Base-by-base conservation (phyloP, 768 basidiomycete species). In the Mrakia gelida region DNA sequence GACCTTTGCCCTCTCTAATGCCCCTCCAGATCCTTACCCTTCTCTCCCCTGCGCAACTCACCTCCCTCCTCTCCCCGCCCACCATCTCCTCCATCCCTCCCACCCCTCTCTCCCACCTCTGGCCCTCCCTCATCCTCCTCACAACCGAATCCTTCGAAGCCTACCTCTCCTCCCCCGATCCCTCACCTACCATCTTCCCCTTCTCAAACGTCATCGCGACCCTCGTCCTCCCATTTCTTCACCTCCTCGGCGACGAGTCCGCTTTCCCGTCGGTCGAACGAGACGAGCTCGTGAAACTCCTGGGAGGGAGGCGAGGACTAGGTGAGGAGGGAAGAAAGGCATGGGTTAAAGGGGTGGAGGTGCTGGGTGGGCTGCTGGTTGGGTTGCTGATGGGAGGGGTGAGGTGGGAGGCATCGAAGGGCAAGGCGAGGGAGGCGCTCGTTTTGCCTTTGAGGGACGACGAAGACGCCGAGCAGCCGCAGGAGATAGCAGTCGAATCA, bases 111-210 rank as follows among this genome's bases (percentile, higher is more conserved):
- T 70, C 67, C 26, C 34, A 43, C 34, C 38, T 70, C 67, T 70
- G 67, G 67, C 67, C 34, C 13, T 3, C 67, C 34, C 67, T 70
- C 38, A 38, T 70, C 26, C 34, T 41, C 21, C 41, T 70, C 4
- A 70, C 67, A 0, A 41, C 67, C 67, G 67, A 70, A n/a, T 34
- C 67, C 38, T 70, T 70, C 67, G 67, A 70, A 41, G 10, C 67
- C 9, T 41, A 70, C 26, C 34, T 70, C 67, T 38, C 34, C 34
- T 70, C 38, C 18, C 2, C 34, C 21, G 34, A 38, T 2, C 3
- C 67, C 18, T 41, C 67, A 38, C 38, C 38, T 8, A 38, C 38
- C 38, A 38, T 38, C 32, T 4, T 38, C 8, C 65, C 65, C 34
- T 41, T 41, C 38, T 45, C 67, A 2, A 41, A 41, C 6, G 67